Base-by-base conservation (phyloP, 1,284 basidiomycete species). In the Cutaneotrichosporon cutaneum region DNA sequence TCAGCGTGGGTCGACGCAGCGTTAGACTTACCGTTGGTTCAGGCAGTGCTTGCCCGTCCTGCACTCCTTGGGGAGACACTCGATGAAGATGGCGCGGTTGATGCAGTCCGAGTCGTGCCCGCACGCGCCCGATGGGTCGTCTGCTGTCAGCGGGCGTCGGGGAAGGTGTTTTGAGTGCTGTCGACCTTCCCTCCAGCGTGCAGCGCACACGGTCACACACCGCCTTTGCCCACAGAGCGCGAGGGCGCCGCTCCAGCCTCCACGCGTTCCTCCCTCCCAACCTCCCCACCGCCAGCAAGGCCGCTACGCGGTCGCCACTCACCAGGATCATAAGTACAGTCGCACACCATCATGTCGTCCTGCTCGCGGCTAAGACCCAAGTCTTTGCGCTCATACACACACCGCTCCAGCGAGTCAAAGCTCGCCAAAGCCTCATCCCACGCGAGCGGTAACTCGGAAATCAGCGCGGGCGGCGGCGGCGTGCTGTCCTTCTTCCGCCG, bases 81-180 rank as follows among this genome's bases (percentile, higher is more conserved):
- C 95, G 27, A 99, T 92, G 80, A 97, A 94, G 27, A 96, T 96
- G 62, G 98, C 86, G 62, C 94, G 86, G 78, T 99, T 99, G 82
- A 99, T 97, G 79, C 96, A 99, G 78, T 94, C 90, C 24, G 92
- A 92, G 63, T 86, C 83, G 56, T 87, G 85, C n/a, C 92, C 92
- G 79, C 95, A 99, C 7, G 93, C 92, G 60, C 84, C 82, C 64
- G 84, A 82, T 70, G 90, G 86, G 42, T 73, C 72, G 62, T 71
- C 81, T 80, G 62, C 5, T 18, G 61, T 63, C 56, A 71, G 63
- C 62, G 42, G 22, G n/a, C n/a, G n/a, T n/a, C n/a, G n/a, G n/a
- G n/a, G n/a, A n/a, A n/a, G n/a, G n/a, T n/a, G n/a, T n/a, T n/a
- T n/a, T n/a, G n/a, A n/a, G n/a, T n/a, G n/a, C n/a, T n/a, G n/a